Percentiles rank a stretch among this genome's conserved stretches.
Evolutionary conservation across 1,284 basidiomycete species (phyloP).

Genomic region (Puccinia novopanici): DNA sequence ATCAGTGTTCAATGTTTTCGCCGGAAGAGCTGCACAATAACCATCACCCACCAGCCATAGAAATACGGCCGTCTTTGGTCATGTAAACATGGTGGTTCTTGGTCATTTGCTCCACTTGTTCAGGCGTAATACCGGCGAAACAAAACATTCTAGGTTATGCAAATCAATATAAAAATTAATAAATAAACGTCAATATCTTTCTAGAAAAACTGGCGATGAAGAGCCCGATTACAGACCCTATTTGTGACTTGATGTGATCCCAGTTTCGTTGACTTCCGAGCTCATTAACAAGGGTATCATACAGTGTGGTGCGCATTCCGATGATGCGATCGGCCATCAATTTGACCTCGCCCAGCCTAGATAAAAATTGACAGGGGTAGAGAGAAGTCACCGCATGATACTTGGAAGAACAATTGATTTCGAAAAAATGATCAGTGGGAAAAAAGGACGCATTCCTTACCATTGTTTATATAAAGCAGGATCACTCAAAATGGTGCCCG

Average conservation of each 20-base stretch:
- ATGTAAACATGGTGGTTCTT: constrained; percentile 60
- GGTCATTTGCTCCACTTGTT: constrained; percentile 58
- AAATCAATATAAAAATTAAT: neutral
- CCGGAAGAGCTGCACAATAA: neutral
- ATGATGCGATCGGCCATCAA: constrained; percentile 60
- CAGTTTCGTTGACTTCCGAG: constrained; percentile 59
- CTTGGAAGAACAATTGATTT: neutral
- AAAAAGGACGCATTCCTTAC: constrained; percentile 49
- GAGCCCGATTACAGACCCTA: constrained; percentile 54
- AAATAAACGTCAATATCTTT: neutral
- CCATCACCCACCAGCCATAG: constrained; percentile 56
- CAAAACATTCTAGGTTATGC: constrained; percentile 38
- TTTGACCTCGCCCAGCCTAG: constrained; percentile 58
- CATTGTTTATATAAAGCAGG: constrained; percentile 60
- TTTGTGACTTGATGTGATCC: constrained; percentile 60
- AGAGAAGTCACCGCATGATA: constrained; percentile 12
- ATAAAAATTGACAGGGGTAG: constrained; percentile 42
- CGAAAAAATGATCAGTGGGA: neutral
- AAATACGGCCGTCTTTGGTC: constrained; percentile 59
- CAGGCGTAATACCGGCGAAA: constrained; percentile 56
- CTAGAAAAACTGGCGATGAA: constrained; percentile 63
- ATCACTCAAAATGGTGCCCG: constrained; percentile 61
- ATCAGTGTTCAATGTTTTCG: neutral
- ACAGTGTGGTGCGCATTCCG: constrained; percentile 59
- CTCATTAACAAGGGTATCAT: constrained; percentile 58